phyloP scores from a whole-genome alignment of 1,284 basidiomycete species.

The Coriolopsis trogii region DNA sequence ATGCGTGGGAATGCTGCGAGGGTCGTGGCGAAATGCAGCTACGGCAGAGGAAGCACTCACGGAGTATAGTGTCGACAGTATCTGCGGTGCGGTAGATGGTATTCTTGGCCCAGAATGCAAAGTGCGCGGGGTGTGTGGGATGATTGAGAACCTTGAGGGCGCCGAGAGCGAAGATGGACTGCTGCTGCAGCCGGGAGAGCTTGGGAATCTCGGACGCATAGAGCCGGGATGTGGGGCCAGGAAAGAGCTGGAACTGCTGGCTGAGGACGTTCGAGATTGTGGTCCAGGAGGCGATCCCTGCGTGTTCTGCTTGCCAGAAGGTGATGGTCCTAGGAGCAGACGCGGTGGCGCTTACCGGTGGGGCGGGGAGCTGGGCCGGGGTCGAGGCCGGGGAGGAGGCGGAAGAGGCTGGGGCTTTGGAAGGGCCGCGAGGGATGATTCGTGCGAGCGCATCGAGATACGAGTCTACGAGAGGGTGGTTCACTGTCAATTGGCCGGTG shows the following conservation, averaged over 20 bases:
- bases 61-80: slow-evolving; percentile 25
- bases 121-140: slow-evolving; percentile 27
- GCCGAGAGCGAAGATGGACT: slow-evolving; percentile 29
- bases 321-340: slow-evolving; percentile 5
- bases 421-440: slow-evolving; percentile 4
- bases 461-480: slow-evolving; percentile 28
- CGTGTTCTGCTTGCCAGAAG: slow-evolving; percentile 17
- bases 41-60: slow-evolving; percentile 18
- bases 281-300: slow-evolving; percentile 18
- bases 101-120: slow-evolving; percentile 28
- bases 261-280: slow-evolving; percentile 18
- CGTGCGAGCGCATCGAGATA: slow-evolving; percentile 24
- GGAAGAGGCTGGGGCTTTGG: slow-evolving; percentile 8
- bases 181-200: slow-evolving; percentile 21
- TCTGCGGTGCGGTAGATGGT: slow-evolving; percentile 23
- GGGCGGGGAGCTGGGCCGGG: background rate
- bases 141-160: slow-evolving; percentile 29
- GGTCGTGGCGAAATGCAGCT: background rate
- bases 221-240: slow-evolving; percentile 11
- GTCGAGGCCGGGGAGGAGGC: slow-evolving; percentile 1
- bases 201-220: slow-evolving; percentile 14
- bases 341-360: background rate
- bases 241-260: slow-evolving; percentile 21
- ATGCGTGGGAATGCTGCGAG: background rate
- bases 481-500: slow-evolving; percentile 23